Percentiles rank a stretch among this genome's conserved stretches.
Conservation (phyloP, 345 rosid species). For the Xanthoceras sorbifolium region DNA sequence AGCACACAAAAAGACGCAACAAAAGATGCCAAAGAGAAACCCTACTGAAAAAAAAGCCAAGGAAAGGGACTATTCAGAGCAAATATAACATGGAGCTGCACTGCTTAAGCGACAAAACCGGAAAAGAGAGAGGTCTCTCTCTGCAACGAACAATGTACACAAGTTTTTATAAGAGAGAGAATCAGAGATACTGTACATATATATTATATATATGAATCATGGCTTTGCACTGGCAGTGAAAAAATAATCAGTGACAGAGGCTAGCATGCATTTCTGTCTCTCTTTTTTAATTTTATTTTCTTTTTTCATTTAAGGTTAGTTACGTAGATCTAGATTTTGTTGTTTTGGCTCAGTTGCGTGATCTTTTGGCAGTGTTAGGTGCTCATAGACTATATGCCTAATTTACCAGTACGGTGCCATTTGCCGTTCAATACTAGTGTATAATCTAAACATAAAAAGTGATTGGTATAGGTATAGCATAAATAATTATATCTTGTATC, state of each 20-base stretch:
- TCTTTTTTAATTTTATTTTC: not conserved
- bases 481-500: not conserved
- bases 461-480: not conserved
- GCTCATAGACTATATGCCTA: not conserved
- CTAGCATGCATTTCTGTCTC: not conserved
- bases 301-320: constrained; percentile 18
- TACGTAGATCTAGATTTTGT: constrained; percentile 26
- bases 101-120: constrained; percentile 28
- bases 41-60: not conserved
- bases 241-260: constrained; percentile 10
- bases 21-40: constrained; percentile 17
- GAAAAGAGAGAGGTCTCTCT: constrained; percentile 18
- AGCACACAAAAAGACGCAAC: constrained; percentile 12
- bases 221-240: constrained; percentile 20
- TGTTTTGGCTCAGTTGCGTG: constrained; percentile 37
- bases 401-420: constrained; percentile 9
- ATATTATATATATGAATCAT: not conserved
- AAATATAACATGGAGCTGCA: constrained; percentile 22
- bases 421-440: not conserved
- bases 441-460: not conserved
- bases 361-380: constrained; percentile 43
- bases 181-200: constrained; percentile 17
- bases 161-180: not conserved
- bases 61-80: constrained; percentile 29
- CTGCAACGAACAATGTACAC: constrained; percentile 14